Evolutionary conservation across 495 filamentous ascomycete genomes (phyloP), one percentile per base, ranked within the genome.

Genomic region (Acidomyces sp.): DNA sequence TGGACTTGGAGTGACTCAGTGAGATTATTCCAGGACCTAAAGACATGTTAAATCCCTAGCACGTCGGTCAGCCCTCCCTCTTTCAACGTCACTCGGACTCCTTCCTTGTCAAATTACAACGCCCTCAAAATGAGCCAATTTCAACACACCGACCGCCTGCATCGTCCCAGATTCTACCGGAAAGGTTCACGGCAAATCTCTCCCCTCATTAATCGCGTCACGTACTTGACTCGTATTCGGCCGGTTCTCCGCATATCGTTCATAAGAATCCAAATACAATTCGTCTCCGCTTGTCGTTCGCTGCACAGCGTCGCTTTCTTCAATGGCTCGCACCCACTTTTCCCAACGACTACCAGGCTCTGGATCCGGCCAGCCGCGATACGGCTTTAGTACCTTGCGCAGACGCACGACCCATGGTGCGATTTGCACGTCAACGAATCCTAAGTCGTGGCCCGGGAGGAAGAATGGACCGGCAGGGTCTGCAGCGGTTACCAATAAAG

Each of bases 371-470:
- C 83, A 93, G 22, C 73, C 77, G 17, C 81, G 72, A 53, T 87
- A 87, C n/a, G 76, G 79, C 37, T 77, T 75, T 38, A 93, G 64
- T 19, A 93, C 82, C 13, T 76, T 67, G 10, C 68, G 65, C 38
- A 93, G 60, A 1, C 88, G 76, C 23, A 94, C 53, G 34, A 90
- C 71, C 74, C 88, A 96, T 6, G 88, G 88, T 6, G 86, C 87
- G 34, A 88, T 72, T 49, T 90, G 82, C 17, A 93, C 68, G 51
- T 96, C 88, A 6, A 53, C 49, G 25, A 49, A 55, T 10, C 37
- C 44, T 37, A 55, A 41, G 6, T 51, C 17, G 11, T 31, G 16
- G 10, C 49, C 48, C 7, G 26, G 13, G 1, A 54, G 41, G 48
- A 54, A 58, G 40, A 54, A 54, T 9, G 88, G 87, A 0, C 88